Conservation (phyloP, 768 basidiomycete species). For the Suillus cothurnatus region DNA sequence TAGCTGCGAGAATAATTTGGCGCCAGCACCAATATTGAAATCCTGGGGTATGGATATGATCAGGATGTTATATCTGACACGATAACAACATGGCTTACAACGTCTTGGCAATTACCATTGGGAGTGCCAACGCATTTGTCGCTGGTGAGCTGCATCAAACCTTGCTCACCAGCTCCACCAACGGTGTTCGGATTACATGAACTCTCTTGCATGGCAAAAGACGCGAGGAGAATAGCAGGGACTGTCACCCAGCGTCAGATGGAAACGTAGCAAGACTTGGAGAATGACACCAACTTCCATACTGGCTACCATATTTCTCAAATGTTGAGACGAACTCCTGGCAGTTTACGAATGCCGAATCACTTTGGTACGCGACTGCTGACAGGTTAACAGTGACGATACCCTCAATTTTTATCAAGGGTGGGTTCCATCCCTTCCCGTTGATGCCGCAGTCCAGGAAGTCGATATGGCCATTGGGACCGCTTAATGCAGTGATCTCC, state of each 20-base stretch:
- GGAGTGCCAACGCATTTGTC: constrained; percentile 74
- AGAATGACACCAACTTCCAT: constrained; percentile 36
- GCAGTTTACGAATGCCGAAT: constrained; percentile 65
- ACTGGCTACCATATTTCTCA: constrained; percentile 54
- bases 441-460: constrained; percentile 82
- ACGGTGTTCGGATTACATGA: constrained; percentile 65
- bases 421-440: constrained; percentile 70
- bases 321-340: constrained; percentile 52
- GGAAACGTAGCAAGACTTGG: constrained; percentile 4
- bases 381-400: constrained; percentile 49
- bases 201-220: constrained; percentile 90
- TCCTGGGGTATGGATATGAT: constrained; percentile 40
- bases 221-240: constrained; percentile 77
- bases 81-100: constrained; percentile 25
- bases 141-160: constrained; percentile 81
- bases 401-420: constrained; percentile 54
- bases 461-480: constrained; percentile 72
- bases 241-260: constrained; percentile 36
- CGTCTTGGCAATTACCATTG: constrained; percentile 43
- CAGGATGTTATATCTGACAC: constrained; percentile 4
- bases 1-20: constrained; percentile 60
- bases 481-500: constrained; percentile 48
- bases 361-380: constrained; percentile 47
- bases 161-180: constrained; percentile 82
- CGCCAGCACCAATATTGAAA: constrained; percentile 72